Evolutionary conservation across 371 early-diverging fungal species (phyloP), one percentile per base, ranked within the genome.

Genomic region (Dichotomocladium elegans): DNA sequence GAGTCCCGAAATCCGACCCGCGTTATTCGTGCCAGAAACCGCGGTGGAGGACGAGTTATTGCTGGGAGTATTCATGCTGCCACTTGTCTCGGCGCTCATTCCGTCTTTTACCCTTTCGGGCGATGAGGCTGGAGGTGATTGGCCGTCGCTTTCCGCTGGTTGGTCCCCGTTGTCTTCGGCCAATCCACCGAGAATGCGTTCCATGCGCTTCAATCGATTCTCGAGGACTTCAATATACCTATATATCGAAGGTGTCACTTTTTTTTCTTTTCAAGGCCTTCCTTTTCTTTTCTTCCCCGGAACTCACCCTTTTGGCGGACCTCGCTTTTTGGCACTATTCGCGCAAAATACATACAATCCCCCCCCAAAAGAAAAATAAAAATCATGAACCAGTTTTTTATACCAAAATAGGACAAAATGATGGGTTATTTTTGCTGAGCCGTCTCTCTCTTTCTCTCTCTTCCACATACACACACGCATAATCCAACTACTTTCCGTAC

Each of bases 191-290:
- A 86, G 64, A 24, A 87, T 66, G 19, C 65, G 64, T 57, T 87
- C 87, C 84, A 87, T 82, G 19, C 84, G 75, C 51, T 83, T 81
- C 10, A 87, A 57, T 47, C 87, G 61, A 46, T 76, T 82, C 57
- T 87, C 87, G 12, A 87, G 55, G 0, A 81, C 78, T 60, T 87
- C 85, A 57, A 85, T 84, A 45, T 87, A 87, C 10, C 67, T 67
- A 48, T 15, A 37, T 25, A 25, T 24, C 45, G 34, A 10, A n/a
- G 34, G n/a, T n/a, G 27, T 45, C 45, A 45, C 7, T 31, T 22
- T 33, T 14, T 22, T 21, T 4, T 47, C 9, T 9, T 21, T 30
- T 17, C 24, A 40, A 44, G 31, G 21, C 25, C 43, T 26, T 10
- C 45, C 37, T 40, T 26, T 14, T 8, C 26, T 2, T 44, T 41